Evolutionary conservation across 1,284 basidiomycete species (phyloP).

Genomic region (Uromyces viciae-fabae): DNA sequence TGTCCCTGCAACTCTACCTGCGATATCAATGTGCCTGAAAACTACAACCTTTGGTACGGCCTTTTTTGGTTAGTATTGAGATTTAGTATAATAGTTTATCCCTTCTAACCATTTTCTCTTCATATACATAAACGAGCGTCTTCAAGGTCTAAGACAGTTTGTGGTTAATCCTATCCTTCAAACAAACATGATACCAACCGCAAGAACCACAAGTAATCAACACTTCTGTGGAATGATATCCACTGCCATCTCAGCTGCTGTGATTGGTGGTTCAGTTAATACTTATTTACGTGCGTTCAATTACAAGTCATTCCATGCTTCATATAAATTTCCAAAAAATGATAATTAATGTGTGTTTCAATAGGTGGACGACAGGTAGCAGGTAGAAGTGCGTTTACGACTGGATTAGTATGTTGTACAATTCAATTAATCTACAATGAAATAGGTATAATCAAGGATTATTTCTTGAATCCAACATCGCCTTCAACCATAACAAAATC

Average conservation of each 20-base stretch:
- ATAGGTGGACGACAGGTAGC: conserved; percentile 18
- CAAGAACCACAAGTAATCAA: neutral
- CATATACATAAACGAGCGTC: neutral
- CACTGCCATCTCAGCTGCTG: conserved; percentile 18
- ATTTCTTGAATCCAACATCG: too few species aligned
- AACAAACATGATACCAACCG: conserved; percentile 7
- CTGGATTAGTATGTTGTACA: conserved; percentile 11
- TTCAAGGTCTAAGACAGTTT: conserved; percentile 18
- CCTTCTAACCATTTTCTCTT: neutral
- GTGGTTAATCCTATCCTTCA: conserved; percentile 23
- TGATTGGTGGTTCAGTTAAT: conserved; percentile 20
- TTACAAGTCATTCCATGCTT: neutral
- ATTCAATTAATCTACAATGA: conserved; percentile 27
- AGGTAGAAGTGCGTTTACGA: conserved; percentile 24
- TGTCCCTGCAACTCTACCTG: neutral
- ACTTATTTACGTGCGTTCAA: conserved; percentile 30
- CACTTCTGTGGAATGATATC: conserved; percentile 18
- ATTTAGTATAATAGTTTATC: neutral
- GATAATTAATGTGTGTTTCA: neutral
- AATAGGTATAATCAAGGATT: neutral
- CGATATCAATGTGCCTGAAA: conserved; percentile 24
- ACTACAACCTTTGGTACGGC: neutral
- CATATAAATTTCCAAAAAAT: neutral
- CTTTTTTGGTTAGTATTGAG: conserved; percentile 16
- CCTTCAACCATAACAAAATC: neutral